These are phyloP conservation scores for Amaranthus palmeri DNA, from an alignment of 148 eudicot species.

Conservation along the genomic window DNA sequence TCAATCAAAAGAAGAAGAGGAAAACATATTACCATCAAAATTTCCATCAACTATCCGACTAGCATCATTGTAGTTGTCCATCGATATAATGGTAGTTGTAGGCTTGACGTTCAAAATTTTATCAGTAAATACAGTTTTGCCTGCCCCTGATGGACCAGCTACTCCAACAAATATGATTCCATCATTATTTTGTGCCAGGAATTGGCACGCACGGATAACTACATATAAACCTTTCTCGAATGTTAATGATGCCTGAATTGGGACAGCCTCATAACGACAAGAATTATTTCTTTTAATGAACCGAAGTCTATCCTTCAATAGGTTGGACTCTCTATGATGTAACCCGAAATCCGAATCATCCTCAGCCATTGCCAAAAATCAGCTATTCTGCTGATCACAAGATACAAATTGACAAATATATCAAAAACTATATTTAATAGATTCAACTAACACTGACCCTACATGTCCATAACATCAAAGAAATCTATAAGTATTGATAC, in stretches of 20 bases:
- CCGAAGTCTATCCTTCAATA: conserved; percentile 82
- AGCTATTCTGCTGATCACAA: conserved; percentile 19
- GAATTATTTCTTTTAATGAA: conserved; percentile 63
- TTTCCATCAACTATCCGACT: conserved; percentile 86
- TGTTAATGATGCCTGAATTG: conserved; percentile 64
- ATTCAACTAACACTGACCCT: neutral
- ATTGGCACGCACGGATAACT: conserved; percentile 87
- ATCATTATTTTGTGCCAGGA: conserved; percentile 76
- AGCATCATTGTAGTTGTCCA: conserved; percentile 94
- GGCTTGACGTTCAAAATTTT: conserved; percentile 82
- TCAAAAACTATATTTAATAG: neutral
- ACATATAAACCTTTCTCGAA: conserved; percentile 90
- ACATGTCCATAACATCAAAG: too few relatives aligned
- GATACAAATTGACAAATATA: neutral
- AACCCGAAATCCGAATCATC: conserved; percentile 38
- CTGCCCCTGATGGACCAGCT: conserved; percentile 98
- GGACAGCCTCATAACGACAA: conserved; percentile 62
- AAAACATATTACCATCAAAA: conserved; percentile 59
- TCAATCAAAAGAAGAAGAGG: neutral
- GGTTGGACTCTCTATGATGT: conserved; percentile 44
- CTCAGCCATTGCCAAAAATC: conserved; percentile 41
- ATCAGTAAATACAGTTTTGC: conserved; percentile 84
- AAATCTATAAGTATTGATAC: neutral
- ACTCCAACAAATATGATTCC: conserved; percentile 77
- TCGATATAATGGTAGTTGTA: conserved; percentile 79